These are phyloP conservation scores for Phylloporus rhodoxanthus DNA, from an alignment of 768 basidiomycete genomes.

Conservation along the genomic window DNA sequence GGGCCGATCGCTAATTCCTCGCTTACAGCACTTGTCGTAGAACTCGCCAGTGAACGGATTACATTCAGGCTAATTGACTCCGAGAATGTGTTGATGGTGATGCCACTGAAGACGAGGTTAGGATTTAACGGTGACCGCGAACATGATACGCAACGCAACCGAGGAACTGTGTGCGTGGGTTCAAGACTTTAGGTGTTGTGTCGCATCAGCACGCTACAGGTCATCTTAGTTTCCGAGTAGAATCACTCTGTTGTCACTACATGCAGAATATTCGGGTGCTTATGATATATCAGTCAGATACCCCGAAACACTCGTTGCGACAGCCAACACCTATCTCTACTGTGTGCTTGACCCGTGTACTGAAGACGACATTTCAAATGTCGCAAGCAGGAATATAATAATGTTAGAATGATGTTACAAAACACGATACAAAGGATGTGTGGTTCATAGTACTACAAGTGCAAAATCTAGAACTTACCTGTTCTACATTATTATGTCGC, in stretches of 20 bases:
- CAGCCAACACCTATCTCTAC: too few relatives aligned
- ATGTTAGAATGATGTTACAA: not conserved
- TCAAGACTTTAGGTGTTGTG: too few relatives aligned
- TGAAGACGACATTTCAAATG: too few relatives aligned
- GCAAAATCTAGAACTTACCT: not conserved
- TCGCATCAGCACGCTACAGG: not conserved
- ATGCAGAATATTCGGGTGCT: not conserved
- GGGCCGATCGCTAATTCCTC: conserved; percentile 2
- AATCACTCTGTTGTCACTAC: not conserved
- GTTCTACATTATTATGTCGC: not conserved
- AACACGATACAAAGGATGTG: not conserved
- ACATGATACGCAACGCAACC: too few relatives aligned
- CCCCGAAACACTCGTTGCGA: too few relatives aligned
- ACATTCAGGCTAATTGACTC: not conserved
- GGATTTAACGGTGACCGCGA: too few relatives aligned
- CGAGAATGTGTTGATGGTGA: not conserved
- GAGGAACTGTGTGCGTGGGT: too few relatives aligned
- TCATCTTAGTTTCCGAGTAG: not conserved
- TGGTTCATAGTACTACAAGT: not conserved
- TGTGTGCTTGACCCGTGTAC: too few relatives aligned
- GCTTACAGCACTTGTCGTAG: not conserved
- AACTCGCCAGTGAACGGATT: not conserved
- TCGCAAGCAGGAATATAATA: too few relatives aligned
- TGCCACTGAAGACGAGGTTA: not conserved
- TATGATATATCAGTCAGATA: not conserved